phyloP scores from a whole-genome alignment of 164 flowering plant species.

The Houttuynia cordata region DNA sequence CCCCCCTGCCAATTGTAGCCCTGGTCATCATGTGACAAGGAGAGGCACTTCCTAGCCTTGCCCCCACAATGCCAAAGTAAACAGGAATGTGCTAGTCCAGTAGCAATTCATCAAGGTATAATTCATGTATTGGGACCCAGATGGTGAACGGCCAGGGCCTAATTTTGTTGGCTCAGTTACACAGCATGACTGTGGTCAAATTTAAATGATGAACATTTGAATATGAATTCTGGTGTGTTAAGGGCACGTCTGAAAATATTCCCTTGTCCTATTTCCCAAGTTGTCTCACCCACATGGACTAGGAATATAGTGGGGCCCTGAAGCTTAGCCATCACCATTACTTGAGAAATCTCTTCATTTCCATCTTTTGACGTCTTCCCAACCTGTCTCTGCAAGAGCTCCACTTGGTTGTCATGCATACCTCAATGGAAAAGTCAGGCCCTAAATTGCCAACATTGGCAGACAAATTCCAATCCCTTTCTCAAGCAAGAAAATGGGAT shows the following conservation, averaged over 20 bases:
- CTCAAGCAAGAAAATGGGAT: neutral
- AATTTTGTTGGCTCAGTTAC: no score
- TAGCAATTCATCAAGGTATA: no score
- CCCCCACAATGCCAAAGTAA: neutral
- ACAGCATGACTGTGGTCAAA: no score
- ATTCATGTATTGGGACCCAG: no score
- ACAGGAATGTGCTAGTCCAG: no score
- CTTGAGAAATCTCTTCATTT: neutral
- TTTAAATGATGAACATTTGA: neutral
- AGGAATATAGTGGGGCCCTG: neutral
- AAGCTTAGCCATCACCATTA: neutral
- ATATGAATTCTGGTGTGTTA: neutral
- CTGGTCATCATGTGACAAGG: neutral
- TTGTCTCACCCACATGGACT: neutral
- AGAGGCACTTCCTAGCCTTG: neutral
- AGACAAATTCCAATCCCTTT: neutral
- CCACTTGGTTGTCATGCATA: neutral
- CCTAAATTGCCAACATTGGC: neutral
- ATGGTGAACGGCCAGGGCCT: no score
- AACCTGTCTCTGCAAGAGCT: neutral
- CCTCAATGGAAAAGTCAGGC: neutral
- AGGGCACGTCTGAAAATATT: neutral
- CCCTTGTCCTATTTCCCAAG: neutral
- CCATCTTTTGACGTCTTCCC: neutral
- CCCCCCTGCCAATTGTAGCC: neutral